Percentiles rank a stretch among this genome's conserved stretches.
These are phyloP conservation scores for Parascedosporium putredinis DNA, from an alignment of 2,329 filamentous ascomycete species.

Conservation along the genomic window DNA sequence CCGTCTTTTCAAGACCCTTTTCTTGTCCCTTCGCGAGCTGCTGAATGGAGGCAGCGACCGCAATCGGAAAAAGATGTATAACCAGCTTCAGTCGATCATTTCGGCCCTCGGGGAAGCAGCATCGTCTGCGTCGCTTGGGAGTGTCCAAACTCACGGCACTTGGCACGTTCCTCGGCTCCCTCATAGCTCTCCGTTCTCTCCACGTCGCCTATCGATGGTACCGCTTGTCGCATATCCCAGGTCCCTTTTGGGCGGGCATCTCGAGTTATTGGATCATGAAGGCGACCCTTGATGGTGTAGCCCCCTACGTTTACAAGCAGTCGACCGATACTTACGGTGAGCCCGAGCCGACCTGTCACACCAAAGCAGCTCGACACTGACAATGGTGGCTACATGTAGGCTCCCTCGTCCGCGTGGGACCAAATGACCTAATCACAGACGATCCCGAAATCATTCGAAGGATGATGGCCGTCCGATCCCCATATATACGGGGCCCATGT, in stretches of 20 bases:
- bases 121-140: too few species aligned
- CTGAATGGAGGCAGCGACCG: too few species aligned
- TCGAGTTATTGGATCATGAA: slow-evolving; percentile 29
- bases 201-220: slow-evolving; percentile 16
- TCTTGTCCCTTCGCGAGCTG: too few species aligned
- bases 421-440: slow-evolving; percentile 28
- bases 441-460: slow-evolving; percentile 27
- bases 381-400: slow-evolving; percentile 13
- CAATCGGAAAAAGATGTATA: too few species aligned
- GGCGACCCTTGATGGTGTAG: not conserved
- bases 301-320: slow-evolving; percentile 14
- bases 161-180: not conserved
- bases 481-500: slow-evolving; percentile 22
- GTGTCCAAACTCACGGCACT: too few species aligned
- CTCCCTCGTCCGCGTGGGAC: slow-evolving; percentile 29
- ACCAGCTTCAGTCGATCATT: too few species aligned
- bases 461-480: slow-evolving; percentile 25
- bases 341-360: slow-evolving; percentile 5
- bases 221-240: slow-evolving; percentile 28
- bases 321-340: slow-evolving; percentile 18
- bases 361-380: not conserved
- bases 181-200: not conserved
- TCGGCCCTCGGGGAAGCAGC: too few species aligned
- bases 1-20: too few species aligned
- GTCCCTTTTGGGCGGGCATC: slow-evolving; percentile 25